Base-by-base conservation (phyloP, 768 basidiomycete genomes). In the Cytidiella melzeri region DNA sequence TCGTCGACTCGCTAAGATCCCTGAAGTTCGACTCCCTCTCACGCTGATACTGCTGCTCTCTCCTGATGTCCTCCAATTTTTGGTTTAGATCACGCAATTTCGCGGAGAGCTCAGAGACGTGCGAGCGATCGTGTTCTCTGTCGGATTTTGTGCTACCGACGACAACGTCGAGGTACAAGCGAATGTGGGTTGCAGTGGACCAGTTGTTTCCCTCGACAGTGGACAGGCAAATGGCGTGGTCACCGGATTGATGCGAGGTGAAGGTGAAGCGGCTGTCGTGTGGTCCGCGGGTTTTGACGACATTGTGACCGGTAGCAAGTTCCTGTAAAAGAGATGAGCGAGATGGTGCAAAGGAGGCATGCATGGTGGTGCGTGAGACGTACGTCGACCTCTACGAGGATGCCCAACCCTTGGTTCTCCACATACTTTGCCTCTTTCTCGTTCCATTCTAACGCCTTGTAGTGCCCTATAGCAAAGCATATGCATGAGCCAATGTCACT, bases 1-100 rank as follows among this genome's bases (percentile, higher is more conserved):
- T 99, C 34, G 92, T 95, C 13, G 68, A 66, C 68, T 99, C 96
- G 58, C 90, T 93, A 54, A 97, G 67, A 67, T 92, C 72, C 34
- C 96, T 73, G 64, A 87, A 99, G 58, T 89, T 85, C 10, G 88
- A 75, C 68, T 99, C 96, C 56, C 96, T 74, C 69, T 99, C 95
- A 38, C 96, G 77, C 72, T 98, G 95, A 64, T 97, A 99, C 67
- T 94, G 90, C 69, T 99, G 96, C 68, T 98, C 96, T 21, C 92
- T 75, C 41, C 92, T 77, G 48, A 98, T 87, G 59, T 95, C 92
- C 65, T 89, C 90, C 43, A 99, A 74, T 67, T 92, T 95, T 61
- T 83, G 77, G 69, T 98, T 99, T 53, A 99, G 73, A 60, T 98
- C 96, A 23, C 91, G 83, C 48, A 99, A 75, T 67, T 91, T 92